Evolutionary conservation across 148 eudicot genomes (phyloP).

Genomic region (Cornus florida): DNA sequence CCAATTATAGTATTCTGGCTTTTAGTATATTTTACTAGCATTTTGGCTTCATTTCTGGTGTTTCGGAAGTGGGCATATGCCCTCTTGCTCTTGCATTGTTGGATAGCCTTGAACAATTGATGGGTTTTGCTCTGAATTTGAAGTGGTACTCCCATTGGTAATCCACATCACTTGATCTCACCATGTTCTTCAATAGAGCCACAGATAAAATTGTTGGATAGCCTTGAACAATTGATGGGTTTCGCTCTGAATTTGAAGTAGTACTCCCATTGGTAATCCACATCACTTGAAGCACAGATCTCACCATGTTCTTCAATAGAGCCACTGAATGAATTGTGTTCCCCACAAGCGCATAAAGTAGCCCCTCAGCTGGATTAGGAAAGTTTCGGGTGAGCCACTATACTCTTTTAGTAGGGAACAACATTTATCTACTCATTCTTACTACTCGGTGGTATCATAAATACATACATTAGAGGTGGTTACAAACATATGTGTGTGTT

Average conservation of each 20-base stretch:
- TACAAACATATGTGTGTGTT: no score
- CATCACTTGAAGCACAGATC: slow-evolving; percentile 35
- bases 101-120: background rate
- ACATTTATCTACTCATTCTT: no score
- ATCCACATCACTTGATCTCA: slow-evolving; percentile 39
- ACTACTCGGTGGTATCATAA: no score
- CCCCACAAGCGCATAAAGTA: slow-evolving; percentile 58
- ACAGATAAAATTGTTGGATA: slow-evolving; percentile 52
- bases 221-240: slow-evolving; percentile 3
- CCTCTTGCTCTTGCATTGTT: background rate
- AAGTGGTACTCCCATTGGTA: background rate
- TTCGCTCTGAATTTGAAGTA: slow-evolving; percentile 25
- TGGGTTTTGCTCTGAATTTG: slow-evolving; percentile 29
- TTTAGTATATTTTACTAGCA: no score
- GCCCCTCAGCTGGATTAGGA: slow-evolving; percentile 54
- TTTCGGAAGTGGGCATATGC: no score
- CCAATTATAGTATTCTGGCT: no score
- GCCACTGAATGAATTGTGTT: slow-evolving; percentile 55
- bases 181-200: slow-evolving; percentile 44
- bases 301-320: slow-evolving; percentile 48
- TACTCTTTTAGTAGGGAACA: no score
- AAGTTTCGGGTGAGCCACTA: slow-evolving; percentile 9
- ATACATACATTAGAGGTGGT: no score
- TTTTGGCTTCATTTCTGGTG: no score
- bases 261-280: slow-evolving; percentile 10